Evolutionary conservation across 2,329 filamentous ascomycete species (phyloP), one percentile per base, ranked within the genome.

Genomic region (Pestalotiopsis sp.): DNA sequence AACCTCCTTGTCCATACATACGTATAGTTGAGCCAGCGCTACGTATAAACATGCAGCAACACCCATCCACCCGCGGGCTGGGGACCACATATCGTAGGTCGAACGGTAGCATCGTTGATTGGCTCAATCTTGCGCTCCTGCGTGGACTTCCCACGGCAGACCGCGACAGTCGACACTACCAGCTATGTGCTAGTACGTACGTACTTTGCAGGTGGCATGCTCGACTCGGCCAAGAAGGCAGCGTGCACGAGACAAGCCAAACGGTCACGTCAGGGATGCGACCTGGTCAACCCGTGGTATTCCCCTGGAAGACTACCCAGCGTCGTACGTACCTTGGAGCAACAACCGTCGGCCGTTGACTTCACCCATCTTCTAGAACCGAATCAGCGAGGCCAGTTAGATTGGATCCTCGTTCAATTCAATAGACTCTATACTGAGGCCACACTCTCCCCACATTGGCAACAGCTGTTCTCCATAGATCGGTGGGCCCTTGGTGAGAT

Each of bases 91-190:
- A 25, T 59, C 27, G 17, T 23, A 25, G 20, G 27, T 13, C 57
- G 20, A 59, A 59, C 57, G 57, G 57, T 59, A 59, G 23, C 57
- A 25, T 59, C 13, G 11, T 36, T 59, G 57, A 59, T 59, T 59
- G 57, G 57, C 9, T 27, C 20, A 59, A 52, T 31, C 1, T 31
- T 31, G 31, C 31, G 31, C 31, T 31, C 31, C 45, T 9, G 17
- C 17, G 45, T 52, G 45, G 17, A 9, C 45, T 52, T 52, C 20
- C 7, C 45, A n/a, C 17, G 17, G 17, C 45, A 52, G 6, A 52
- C 17, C 7, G 20, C n/a, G 45, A 6, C 41, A n/a, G 17, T 52
- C 20, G 17, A n/a, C 40, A 6, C 45, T 52, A n/a, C 14, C 20
- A 9, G n/a, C 17, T n/a, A 25, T 7, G 23, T 12, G 57, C n/a